Conservation (phyloP, 179 eudicot genomes). For the Spinacia oleracea region DNA sequence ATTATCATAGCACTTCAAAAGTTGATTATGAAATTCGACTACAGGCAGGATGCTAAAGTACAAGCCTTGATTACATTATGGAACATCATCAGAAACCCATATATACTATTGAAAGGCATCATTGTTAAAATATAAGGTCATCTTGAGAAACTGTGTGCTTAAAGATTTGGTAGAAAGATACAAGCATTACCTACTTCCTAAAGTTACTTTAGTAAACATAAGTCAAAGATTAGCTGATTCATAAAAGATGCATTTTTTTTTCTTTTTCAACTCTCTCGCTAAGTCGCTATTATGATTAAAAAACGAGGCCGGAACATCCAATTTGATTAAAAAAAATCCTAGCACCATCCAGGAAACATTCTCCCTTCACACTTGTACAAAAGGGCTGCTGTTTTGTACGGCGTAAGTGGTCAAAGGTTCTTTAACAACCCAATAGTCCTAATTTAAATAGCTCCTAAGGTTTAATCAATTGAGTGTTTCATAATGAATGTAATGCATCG, state of each 20-base stretch:
- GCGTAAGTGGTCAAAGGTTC: not conserved
- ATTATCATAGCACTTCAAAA: not conserved
- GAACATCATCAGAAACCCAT: not conserved
- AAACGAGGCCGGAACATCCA: slow-evolving; percentile 10
- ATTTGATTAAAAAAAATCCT: not conserved
- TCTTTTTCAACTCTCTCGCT: slow-evolving; percentile 16
- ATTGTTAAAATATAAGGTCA: not conserved
- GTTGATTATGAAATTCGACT: not conserved
- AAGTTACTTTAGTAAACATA: slow-evolving; percentile 1
- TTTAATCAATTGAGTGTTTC: not conserved
- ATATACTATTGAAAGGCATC: not conserved
- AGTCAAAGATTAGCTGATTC: slow-evolving; percentile 17
- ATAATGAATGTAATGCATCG: not conserved
- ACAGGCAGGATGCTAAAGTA: not conserved
- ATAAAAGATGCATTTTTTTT: slow-evolving; percentile 19
- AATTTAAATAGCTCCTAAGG: not conserved
- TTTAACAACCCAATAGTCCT: slow-evolving; percentile 1
- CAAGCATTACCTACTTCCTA: slow-evolving; percentile 3
- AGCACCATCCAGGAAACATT: slow-evolving; percentile 24
- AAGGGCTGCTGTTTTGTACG: not conserved
- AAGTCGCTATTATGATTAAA: slow-evolving; percentile 7
- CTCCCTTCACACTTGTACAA: not conserved
- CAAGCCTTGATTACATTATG: not conserved
- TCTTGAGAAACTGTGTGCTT: not conserved
- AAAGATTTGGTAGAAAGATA: not conserved